These are phyloP conservation scores for Pseudodiploospora longispora DNA, from an alignment of 2,329 filamentous ascomycete species.

Conservation along the genomic window DNA sequence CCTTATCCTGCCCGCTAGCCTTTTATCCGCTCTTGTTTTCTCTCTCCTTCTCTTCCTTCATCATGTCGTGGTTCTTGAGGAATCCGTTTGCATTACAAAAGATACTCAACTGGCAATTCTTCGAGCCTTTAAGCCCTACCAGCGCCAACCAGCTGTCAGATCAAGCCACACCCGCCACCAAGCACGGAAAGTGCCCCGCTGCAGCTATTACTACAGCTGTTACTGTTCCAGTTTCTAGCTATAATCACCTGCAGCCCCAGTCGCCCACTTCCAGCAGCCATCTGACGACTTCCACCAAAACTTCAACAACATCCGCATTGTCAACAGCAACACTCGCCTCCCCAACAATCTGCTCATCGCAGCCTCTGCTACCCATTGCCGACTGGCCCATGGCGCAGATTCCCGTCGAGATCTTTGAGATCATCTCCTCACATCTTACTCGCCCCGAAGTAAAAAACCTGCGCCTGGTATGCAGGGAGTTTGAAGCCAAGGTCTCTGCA, in stretches of 20 bases:
- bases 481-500: conserved; percentile 47
- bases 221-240: background rate
- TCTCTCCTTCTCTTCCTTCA: too few species aligned
- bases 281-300: background rate
- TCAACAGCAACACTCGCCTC: background rate
- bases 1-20: too few species aligned
- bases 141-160: too few species aligned
- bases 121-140: too few species aligned
- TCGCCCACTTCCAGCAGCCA: background rate
- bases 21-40: too few species aligned
- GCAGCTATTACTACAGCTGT: background rate
- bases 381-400: conserved; percentile 31
- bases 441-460: conserved; percentile 51
- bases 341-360: background rate
- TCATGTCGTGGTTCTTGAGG: too few species aligned
- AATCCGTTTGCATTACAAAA: too few species aligned
- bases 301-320: background rate
- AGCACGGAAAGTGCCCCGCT: conserved; percentile 5
- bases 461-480: conserved; percentile 52
- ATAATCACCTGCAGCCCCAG: background rate
- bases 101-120: too few species aligned
- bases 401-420: conserved; percentile 55
- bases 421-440: conserved; percentile 47
- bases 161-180: background rate
- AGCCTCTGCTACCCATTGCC: background rate